Percentiles rank a stretch among this genome's conserved stretches.
Evolutionary conservation across 345 rosid species (phyloP).

Genomic region (Laguncularia racemosa): DNA sequence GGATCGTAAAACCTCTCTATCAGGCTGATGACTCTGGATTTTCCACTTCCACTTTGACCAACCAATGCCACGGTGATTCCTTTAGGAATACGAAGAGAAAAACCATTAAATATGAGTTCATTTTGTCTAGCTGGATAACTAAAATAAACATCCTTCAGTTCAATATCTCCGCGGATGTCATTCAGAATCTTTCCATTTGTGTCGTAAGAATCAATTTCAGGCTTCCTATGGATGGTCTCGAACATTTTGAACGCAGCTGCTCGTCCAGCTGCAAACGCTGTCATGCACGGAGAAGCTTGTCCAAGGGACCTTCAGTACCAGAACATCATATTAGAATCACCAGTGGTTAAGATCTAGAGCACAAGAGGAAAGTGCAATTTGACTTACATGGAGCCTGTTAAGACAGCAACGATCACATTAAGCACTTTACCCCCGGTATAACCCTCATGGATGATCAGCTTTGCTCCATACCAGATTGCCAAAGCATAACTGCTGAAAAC

Average conservation of each 20-base stretch:
- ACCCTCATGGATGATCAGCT: constrained; percentile 22
- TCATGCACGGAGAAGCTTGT: constrained; percentile 63
- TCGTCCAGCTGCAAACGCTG: constrained; percentile 63
- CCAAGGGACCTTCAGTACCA: constrained; percentile 56
- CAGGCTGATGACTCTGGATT: constrained; percentile 60
- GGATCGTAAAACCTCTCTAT: constrained; percentile 79
- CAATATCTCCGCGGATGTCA: constrained; percentile 59
- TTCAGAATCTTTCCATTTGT: constrained; percentile 36
- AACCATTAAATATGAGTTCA: constrained; percentile 56
- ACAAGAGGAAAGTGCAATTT: background rate
- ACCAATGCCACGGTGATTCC: constrained; percentile 69
- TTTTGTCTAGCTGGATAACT: constrained; percentile 70
- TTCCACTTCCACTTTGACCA: constrained; percentile 82
- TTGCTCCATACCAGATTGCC: constrained; percentile 30
- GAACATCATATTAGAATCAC: constrained; percentile 2
- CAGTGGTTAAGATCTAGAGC: background rate
- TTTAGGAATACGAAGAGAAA: constrained; percentile 47
- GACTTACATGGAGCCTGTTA: constrained; percentile 26
- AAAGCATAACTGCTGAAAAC: constrained; percentile 14
- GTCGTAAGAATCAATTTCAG: constrained; percentile 55
- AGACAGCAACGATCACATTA: constrained; percentile 21
- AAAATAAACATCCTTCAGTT: constrained; percentile 52
- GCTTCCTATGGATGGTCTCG: constrained; percentile 62
- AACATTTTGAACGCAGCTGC: constrained; percentile 75
- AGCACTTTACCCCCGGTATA: constrained; percentile 20